Base-by-base conservation (phyloP, 805 yeast species). In the Kazachstania bromeliacearum region DNA sequence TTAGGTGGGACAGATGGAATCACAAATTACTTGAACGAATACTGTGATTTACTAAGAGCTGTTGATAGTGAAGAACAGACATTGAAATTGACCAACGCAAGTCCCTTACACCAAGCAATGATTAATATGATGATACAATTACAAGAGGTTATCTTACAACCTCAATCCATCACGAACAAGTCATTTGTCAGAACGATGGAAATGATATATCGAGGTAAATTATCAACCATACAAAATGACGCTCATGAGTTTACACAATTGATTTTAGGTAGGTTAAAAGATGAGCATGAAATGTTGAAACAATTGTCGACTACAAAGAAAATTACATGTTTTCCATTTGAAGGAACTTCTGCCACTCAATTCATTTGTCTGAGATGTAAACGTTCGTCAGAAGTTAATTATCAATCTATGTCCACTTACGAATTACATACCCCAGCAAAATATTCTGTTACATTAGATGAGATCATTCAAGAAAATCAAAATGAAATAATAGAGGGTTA, bases 201-300 rank as follows among this genome's bases (percentile, higher is more conserved):
- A 51, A 58, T 57, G 7, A 77, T 82, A 12, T 82, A 79, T 60
- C 72, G 77, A 37, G 77, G 88, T 3, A 75, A 73, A 44, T 78
- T 92, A 19, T 78, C 94, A 2, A 64, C 81, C 24, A 74, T 73
- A 31, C 98, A 92, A 57, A 95, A 89, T 51, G 98, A 89, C 62
- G 96, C 97, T 0, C 96, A 92, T 49, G 98, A 89, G 51, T 67
- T 92, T 44, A 71, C 89, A 21, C 95, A 85, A 53, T 60, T 85
- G 35, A 68, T 88, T 15, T 62, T 89, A 16, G 95, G 88, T 49
- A 78, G 89, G 0, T 63, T 92, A 34, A 77, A 80, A 34, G 69
- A 68, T 37, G 96, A 89, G 52, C 67, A 72, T 45, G 48, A 63
- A 7, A 60, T 63, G 60, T 33, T 63, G 62, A 34, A 45, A 47